Conservation (phyloP, 768 basidiomycete species). For the Hydnomerulius pinastri region DNA sequence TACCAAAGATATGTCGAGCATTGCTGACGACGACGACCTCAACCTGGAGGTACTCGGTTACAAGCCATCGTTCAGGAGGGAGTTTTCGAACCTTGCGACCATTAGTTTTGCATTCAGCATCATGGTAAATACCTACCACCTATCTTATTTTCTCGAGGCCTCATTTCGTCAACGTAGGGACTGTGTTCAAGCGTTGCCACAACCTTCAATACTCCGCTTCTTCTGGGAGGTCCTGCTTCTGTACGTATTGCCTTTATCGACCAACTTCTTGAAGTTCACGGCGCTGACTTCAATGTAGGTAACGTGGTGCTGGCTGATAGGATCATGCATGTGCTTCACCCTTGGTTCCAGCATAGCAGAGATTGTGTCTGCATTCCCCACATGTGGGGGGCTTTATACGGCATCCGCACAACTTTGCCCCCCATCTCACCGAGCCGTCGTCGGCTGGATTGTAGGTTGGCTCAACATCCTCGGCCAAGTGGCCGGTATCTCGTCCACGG, state of each 20-base stretch:
- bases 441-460: constrained; percentile 83
- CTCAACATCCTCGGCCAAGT: constrained; percentile 84
- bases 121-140: constrained; percentile 46
- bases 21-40: constrained; percentile 58
- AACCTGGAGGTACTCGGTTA: constrained; percentile 69
- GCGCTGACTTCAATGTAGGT: constrained; percentile 35
- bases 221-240: constrained; percentile 68
- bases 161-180: constrained; percentile 40
- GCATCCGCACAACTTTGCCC: constrained; percentile 73
- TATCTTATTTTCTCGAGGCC: neutral
- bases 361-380: constrained; percentile 75
- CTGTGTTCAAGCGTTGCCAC: constrained; percentile 77
- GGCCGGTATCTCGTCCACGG: constrained; percentile 83
- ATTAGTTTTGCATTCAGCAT: constrained; percentile 78
- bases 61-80: constrained; percentile 79
- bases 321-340: constrained; percentile 72
- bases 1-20: constrained; percentile 1
- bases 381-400: constrained; percentile 78
- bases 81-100: constrained; percentile 83
- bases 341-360: constrained; percentile 75
- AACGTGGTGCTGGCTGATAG: constrained; percentile 77
- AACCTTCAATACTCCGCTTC: constrained; percentile 74
- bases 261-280: neutral
- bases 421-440: constrained; percentile 58
- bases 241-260: constrained; percentile 36